A percentile compares a stretch with the other conserved stretches of the same genome.
Conservation (phyloP, 805 yeast species). For the Groenewaldozyma salmanticensis region DNA sequence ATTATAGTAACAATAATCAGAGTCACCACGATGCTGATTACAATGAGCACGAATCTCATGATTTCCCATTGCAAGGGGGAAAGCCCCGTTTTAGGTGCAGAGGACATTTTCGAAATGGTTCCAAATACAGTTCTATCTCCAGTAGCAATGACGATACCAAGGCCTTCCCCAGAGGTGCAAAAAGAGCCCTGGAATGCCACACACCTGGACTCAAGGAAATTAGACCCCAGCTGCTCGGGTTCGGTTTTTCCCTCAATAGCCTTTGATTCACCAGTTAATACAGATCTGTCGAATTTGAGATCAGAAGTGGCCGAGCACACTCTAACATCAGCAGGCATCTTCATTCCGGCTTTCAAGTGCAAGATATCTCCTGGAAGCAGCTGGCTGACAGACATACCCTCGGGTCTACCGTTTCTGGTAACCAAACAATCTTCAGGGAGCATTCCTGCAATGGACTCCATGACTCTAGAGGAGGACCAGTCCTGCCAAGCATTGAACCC, state of each 20-base stretch:
- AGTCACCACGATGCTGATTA: slow-evolving; percentile 13
- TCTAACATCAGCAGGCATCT: slow-evolving; percentile 41
- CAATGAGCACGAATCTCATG: slow-evolving; percentile 21
- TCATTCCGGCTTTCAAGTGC: slow-evolving; percentile 30
- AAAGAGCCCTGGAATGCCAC: slow-evolving; percentile 41
- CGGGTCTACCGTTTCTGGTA: slow-evolving; percentile 27
- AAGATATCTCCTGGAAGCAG: slow-evolving; percentile 41
- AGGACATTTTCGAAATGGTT: slow-evolving; percentile 34
- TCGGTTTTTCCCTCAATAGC: slow-evolving; percentile 21
- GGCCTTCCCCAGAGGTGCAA: slow-evolving; percentile 36
- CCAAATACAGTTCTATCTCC: slow-evolving; percentile 41
- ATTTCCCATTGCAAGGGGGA: slow-evolving; percentile 23
- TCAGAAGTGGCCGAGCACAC: slow-evolving; percentile 30
- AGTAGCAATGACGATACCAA: slow-evolving; percentile 35
- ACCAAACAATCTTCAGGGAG: slow-evolving; percentile 29
- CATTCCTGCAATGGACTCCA: slow-evolving; percentile 38
- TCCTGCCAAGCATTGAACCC: slow-evolving; percentile 39
- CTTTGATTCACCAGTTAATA: slow-evolving; percentile 42
- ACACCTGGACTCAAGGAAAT: slow-evolving; percentile 33
- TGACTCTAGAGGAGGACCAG: slow-evolving; percentile 37
- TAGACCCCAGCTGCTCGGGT: slow-evolving; percentile 4
- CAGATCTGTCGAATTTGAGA: slow-evolving; percentile 37
- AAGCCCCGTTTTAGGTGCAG: slow-evolving; percentile 30
- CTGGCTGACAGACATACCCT: slow-evolving; percentile 11
- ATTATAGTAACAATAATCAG: slow-evolving; percentile 16